Conservation (phyloP, 78 protist species). For the Protostelium mycophagum region DNA sequence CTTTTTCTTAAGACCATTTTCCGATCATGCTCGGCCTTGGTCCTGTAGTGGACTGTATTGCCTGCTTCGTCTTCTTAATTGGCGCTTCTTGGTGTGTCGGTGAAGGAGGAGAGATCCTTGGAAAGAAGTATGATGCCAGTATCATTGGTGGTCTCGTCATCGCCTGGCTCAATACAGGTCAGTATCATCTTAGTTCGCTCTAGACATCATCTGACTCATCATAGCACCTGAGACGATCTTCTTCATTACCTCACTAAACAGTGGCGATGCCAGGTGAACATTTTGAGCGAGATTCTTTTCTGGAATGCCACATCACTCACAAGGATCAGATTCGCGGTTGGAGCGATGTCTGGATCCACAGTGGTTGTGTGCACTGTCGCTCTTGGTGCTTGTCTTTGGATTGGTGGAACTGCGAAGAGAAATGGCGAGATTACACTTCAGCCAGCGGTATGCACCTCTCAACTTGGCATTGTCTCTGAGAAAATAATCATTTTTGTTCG, state of each 20-base stretch:
- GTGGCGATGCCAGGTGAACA: slow-evolving; percentile 31
- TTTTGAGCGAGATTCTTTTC: neutral
- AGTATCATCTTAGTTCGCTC: neutral
- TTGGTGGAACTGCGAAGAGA: slow-evolving; percentile 47
- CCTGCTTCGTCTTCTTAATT: slow-evolving; percentile 27
- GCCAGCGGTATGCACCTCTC: slow-evolving; percentile 43
- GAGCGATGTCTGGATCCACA: slow-evolving; percentile 69
- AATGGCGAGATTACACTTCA: slow-evolving; percentile 32
- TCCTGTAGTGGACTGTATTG: too few relatives aligned
- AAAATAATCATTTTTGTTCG: too few relatives aligned
- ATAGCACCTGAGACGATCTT: slow-evolving; percentile 67
- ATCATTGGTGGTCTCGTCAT: slow-evolving; percentile 72
- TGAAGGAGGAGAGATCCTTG: slow-evolving; percentile 78
- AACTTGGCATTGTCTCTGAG: too few relatives aligned
- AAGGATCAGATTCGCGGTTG: slow-evolving; percentile 58
- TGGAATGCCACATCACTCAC: neutral
- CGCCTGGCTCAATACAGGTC: slow-evolving; percentile 76
- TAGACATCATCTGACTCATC: slow-evolving; percentile 3
- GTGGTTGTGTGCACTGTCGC: slow-evolving; percentile 76
- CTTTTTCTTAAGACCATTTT: too few relatives aligned
- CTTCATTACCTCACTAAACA: slow-evolving; percentile 57
- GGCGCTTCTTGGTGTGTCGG: slow-evolving; percentile 69
- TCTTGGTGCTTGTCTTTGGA: slow-evolving; percentile 44
- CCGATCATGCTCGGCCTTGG: too few relatives aligned
- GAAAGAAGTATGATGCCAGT: slow-evolving; percentile 69